Percentiles rank a stretch among this genome's conserved stretches.
Evolutionary conservation across 768 basidiomycete species (phyloP).

Genomic region (Tylopilus subfusipes): DNA sequence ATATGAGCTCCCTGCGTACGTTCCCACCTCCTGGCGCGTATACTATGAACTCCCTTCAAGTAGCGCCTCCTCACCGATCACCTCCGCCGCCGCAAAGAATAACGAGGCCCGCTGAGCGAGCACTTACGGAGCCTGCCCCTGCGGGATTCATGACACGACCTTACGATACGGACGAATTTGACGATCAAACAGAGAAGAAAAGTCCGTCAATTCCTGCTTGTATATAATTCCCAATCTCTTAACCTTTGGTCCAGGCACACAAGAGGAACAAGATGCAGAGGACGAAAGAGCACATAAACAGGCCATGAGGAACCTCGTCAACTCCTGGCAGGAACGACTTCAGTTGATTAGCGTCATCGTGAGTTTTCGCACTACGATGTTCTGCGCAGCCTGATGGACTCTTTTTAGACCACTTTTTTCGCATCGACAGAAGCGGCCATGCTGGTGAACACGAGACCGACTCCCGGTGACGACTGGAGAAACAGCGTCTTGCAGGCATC

Average conservation of each 20-base stretch:
- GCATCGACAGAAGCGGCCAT: conserved; percentile 54
- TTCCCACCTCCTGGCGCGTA: conserved; percentile 3
- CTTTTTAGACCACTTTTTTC: conserved; percentile 57
- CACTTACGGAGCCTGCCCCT: conserved; percentile 11
- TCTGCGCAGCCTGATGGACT: neutral
- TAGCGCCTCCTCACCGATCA: neutral
- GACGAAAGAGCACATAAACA: conserved; percentile 44
- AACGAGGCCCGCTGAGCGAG: conserved; percentile 6
- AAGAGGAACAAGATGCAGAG: conserved; percentile 44
- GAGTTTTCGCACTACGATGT: conserved; percentile 16
- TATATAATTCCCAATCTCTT: neutral
- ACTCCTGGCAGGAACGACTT: conserved; percentile 60
- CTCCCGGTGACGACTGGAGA: conserved; percentile 4
- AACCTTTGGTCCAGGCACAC: conserved; percentile 33
- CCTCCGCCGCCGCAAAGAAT: conserved; percentile 8
- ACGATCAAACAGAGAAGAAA: conserved; percentile 7
- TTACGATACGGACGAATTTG: conserved; percentile 5
- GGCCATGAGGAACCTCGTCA: conserved; percentile 47
- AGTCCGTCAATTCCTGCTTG: conserved; percentile 8
- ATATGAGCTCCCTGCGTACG: neutral
- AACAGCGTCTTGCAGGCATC: conserved; percentile 27
- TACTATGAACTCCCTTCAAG: neutral
- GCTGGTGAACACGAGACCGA: conserved; percentile 41
- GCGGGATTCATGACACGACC: conserved; percentile 15
- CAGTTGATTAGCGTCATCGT: conserved; percentile 60